Base-by-base conservation (phyloP, 305 asterid species). In the Vinca major region DNA sequence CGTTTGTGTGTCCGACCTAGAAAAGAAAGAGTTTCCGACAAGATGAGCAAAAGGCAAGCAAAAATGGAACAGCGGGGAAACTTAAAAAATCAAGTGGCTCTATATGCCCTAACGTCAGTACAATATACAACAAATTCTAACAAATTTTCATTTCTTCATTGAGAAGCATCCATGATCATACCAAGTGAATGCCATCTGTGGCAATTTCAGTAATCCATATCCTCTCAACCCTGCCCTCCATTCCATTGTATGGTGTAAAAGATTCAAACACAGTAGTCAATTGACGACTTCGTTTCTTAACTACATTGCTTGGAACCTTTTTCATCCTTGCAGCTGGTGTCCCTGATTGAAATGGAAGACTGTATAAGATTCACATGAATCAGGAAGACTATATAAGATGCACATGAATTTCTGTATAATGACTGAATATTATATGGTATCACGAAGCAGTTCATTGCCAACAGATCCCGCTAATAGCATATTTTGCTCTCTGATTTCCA, bases 1-100 rank as follows among this genome's bases (percentile, higher is more conserved):
- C 97, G 80, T 93, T 93, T 0, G 99, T 93, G 86, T 93, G 99
- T 66, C 99, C 96, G 81, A 91, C 97, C 99, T 93, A 81, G 26
- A 73, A 72, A 63, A 69, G 62, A 52, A 51, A 63, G 37, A 48
- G 17, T 10, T 17, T 64, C 2, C 0, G 33, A 26, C 33, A 21
- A 36, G 26, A 21, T 19, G 5, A 62, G 67, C 36, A 16, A 43
- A 62, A 26, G 1, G 33, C 33, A 26, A 43, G n/a, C 52, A 43
- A 62, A 62, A 12, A 17, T 4, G 5, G 1, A 37, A 7, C 54
- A 50, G 54, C 4, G 26, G 33, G 43, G 20, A 33, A 39, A 57
- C 44, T 33, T 56, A 26, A 26, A 57, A 45, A 51, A 0, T 9
- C 43, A 56, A 4, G 9, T 57, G 11, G 17, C 20, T 11, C 43